phyloP scores from a whole-genome alignment of 2,329 filamentous ascomycete genomes.

The Alternaria solani region DNA sequence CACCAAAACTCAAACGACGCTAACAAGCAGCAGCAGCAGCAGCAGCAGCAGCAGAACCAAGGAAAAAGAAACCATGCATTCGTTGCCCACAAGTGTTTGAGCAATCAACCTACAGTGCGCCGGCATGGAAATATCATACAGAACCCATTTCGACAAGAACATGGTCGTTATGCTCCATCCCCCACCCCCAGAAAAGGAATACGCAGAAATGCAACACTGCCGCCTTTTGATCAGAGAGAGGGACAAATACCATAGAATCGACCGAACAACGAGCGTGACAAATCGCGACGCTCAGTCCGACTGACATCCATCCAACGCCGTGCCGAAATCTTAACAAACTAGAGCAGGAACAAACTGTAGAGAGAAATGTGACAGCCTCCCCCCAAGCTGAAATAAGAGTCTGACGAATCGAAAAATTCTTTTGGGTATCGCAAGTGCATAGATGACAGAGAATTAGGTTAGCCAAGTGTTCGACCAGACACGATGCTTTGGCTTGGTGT shows the following conservation, averaged over 20 bases:
- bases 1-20: conserved; percentile 22
- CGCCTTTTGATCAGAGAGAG: conserved; percentile 33
- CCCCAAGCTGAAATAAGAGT: conserved; percentile 9
- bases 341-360: conserved; percentile 15
- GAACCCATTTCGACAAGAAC: conserved; percentile 17
- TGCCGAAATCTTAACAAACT: conserved; percentile 30
- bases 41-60: conserved; percentile 3
- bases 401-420: conserved; percentile 32
- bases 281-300: conserved; percentile 30
- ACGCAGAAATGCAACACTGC: conserved; percentile 41
- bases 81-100: conserved; percentile 20
- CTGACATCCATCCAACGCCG: conserved; percentile 42
- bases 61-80: conserved; percentile 22
- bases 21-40: conserved; percentile 2
- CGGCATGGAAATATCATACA: conserved; percentile 45
- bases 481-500: conserved; percentile 52
- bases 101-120: conserved; percentile 26
- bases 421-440: conserved; percentile 49
- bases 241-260: conserved; percentile 37
- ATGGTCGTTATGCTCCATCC: conserved; percentile 4
- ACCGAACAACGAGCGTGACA: conserved; percentile 43
- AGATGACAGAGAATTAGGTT: conserved; percentile 27
- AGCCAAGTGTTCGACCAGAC: conserved; percentile 51
- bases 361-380: conserved; percentile 11
- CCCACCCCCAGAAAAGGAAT: not conserved